Base-by-base conservation (phyloP, 1,139 yeast species). In the Komagataea norvegica region DNA sequence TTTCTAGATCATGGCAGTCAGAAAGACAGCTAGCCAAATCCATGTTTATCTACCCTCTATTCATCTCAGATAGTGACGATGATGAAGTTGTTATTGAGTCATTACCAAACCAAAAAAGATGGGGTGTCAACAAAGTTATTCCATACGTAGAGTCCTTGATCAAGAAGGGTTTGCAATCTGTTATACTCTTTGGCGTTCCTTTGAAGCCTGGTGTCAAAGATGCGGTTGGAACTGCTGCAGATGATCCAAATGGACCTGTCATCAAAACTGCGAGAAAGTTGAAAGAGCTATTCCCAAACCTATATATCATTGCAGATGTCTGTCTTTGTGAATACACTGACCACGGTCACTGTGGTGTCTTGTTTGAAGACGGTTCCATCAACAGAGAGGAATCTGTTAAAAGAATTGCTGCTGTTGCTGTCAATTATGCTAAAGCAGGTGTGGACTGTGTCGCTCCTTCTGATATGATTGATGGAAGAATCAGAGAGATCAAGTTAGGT, bases 381-480 rank as follows among this genome's bases (percentile, higher is more conserved):
- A 80, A 83, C 56, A 74, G 95, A 43, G 86, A 79, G 42, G 62
- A 64, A 40, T 77, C 93, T 20, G 95, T 86, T 15, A 72, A 78
- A 49, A 72, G 99, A 58, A 72, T 91, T 37, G 96, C 95, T 2
- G 91, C 94, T 11, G 96, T 91, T 19, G 96, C 97, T 1, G 95
- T 85, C 18, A 89, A 86, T 60, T 91, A 91, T 57, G 98, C 97
- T 32, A 75, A 72, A 52, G 97, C 98, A 0, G 98, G 97, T 37
- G 96, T 96, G 2, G 74, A 91, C 59, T 83, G 88, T 39, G 96
- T 91, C 27, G 97, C 98, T 2, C 99, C 99, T 14, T 83, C 95
- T 11, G 98, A 91, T 60, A 91, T 93, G 98, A 81, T 89, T 58
- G 99, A 91, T 59, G 99, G 98, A 17, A 75, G 98, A 54, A 79